Conservation (phyloP, 805 yeast species). For the Barnettozyma californica region DNA sequence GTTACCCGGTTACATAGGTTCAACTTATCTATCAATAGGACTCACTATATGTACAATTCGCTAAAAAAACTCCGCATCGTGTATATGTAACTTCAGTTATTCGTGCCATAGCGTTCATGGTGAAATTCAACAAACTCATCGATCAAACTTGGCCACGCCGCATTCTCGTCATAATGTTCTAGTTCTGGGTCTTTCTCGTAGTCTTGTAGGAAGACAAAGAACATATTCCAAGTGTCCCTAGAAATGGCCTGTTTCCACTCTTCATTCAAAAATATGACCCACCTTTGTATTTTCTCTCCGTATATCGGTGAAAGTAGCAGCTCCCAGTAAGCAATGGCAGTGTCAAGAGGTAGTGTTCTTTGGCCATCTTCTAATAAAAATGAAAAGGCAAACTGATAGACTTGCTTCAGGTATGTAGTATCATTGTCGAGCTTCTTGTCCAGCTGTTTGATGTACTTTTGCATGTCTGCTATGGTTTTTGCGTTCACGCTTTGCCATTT, state of each 20-base stretch:
- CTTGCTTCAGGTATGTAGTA: constrained; percentile 40
- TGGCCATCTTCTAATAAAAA: constrained; percentile 59
- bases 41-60: too few relatives aligned
- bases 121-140: constrained; percentile 74
- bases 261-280: constrained; percentile 51
- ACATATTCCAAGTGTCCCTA: constrained; percentile 84
- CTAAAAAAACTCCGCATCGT: too few relatives aligned
- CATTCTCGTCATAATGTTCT: constrained; percentile 63
- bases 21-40: neutral
- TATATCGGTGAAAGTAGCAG: constrained; percentile 44
- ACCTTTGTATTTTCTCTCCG: constrained; percentile 37
- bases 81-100: too few relatives aligned
- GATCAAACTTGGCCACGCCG: constrained; percentile 88
- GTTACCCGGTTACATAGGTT: neutral
- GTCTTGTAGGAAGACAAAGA: constrained; percentile 55
- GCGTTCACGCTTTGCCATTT: constrained; percentile 45
- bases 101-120: constrained; percentile 12
- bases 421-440: constrained; percentile 31
- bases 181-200: constrained; percentile 49
- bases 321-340: constrained; percentile 74
- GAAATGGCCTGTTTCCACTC: constrained; percentile 46
- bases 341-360: constrained; percentile 48
- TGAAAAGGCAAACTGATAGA: constrained; percentile 69
- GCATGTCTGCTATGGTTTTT: constrained; percentile 44
- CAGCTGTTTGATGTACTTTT: constrained; percentile 29